Percentiles rank a stretch among this genome's conserved stretches.
Evolutionary conservation across 2,329 filamentous ascomycete species (phyloP).

Genomic region (Aspergillus versicolor): DNA sequence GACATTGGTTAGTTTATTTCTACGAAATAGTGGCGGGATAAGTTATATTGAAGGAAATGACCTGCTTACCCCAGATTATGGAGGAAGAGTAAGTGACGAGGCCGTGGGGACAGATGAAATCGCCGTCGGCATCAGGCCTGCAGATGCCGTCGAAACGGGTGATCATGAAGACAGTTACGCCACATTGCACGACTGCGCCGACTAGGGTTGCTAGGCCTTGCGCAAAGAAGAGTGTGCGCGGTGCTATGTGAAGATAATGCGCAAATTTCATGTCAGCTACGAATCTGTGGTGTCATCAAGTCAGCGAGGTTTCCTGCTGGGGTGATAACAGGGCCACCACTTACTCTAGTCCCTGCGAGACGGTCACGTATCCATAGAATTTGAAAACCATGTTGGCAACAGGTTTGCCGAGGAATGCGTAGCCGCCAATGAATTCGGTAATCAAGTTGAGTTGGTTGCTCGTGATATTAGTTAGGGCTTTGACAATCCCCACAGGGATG

Average conservation of each 20-base stretch:
- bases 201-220: slow-evolving; percentile 53
- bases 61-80: slow-evolving; percentile 62
- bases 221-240: slow-evolving; percentile 51
- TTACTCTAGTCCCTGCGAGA: slow-evolving; percentile 59
- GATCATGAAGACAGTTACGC: slow-evolving; percentile 51
- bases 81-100: slow-evolving; percentile 67
- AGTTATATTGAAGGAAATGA: background rate
- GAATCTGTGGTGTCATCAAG: slow-evolving; percentile 47
- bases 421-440: slow-evolving; percentile 51
- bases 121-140: slow-evolving; percentile 58
- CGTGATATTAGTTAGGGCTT: slow-evolving; percentile 50
- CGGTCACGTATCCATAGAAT: slow-evolving; percentile 68
- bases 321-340: slow-evolving; percentile 3
- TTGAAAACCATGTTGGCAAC: slow-evolving; percentile 65
- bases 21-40: too few species aligned
- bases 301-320: background rate
- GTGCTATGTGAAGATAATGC: slow-evolving; percentile 51
- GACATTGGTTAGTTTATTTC: background rate
- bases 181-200: slow-evolving; percentile 50
- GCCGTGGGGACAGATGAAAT: slow-evolving; percentile 59
- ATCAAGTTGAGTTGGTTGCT: slow-evolving; percentile 50
- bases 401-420: slow-evolving; percentile 47
- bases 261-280: slow-evolving; percentile 65
- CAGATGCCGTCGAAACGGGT: slow-evolving; percentile 49
- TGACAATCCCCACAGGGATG: slow-evolving; percentile 49